Percentiles rank a stretch among this genome's conserved stretches.
phyloP scores from a whole-genome alignment of 1,284 basidiomycete genomes.

The Malassezia obtusa region DNA sequence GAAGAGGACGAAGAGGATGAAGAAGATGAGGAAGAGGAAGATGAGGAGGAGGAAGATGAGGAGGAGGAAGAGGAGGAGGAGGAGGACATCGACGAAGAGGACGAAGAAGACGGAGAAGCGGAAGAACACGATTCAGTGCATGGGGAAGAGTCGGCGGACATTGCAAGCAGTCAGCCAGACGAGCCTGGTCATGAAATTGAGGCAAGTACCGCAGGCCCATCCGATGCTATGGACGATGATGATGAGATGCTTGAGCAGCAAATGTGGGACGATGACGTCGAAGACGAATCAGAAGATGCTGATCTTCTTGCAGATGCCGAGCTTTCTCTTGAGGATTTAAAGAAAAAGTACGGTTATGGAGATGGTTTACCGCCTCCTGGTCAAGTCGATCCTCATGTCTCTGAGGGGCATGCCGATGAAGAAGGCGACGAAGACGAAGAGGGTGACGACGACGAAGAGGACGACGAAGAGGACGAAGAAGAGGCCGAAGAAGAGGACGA shows the following conservation, averaged over 20 bases:
- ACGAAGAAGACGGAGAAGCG: conserved; percentile 51
- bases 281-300: conserved; percentile 53
- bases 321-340: conserved; percentile 54
- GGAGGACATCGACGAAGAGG: conserved; percentile 50
- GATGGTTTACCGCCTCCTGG: background rate
- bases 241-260: conserved; percentile 36
- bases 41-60: conserved; percentile 23
- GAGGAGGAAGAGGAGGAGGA: conserved; percentile 20
- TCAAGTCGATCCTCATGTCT: background rate
- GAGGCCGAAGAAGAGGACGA: background rate
- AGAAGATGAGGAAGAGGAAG: conserved; percentile 22
- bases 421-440: conserved; percentile 9
- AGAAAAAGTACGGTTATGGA: conserved; percentile 51
- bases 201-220: too few species aligned
- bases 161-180: too few species aligned
- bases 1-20: conserved; percentile 10
- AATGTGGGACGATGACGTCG: conserved; percentile 46
- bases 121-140: background rate
- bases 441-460: background rate
- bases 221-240: background rate
- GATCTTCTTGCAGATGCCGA: conserved; percentile 53
- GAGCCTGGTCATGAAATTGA: too few species aligned
- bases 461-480: background rate
- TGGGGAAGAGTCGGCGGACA: background rate
- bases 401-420: conserved; percentile 11